phyloP scores from a whole-genome alignment of 225 moss, liverwort and hornwort species.

The Marchantia paleacea region DNA sequence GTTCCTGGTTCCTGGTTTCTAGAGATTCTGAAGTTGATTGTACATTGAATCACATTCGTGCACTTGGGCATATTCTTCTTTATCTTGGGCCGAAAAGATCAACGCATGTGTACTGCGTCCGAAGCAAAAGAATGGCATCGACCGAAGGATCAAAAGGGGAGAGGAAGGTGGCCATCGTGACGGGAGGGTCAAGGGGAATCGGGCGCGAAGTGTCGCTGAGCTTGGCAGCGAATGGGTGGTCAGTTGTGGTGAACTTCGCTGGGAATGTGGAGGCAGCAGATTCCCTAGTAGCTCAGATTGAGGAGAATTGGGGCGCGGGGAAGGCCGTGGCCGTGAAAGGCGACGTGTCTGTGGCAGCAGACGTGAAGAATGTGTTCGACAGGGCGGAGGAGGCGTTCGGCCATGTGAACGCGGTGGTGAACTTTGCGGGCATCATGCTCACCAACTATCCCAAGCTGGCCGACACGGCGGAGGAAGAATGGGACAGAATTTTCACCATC shows the following conservation, averaged over 20 bases:
- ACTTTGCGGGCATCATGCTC: constrained; percentile 35
- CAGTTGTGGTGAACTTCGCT: constrained; percentile 53
- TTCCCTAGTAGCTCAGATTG: constrained; percentile 34
- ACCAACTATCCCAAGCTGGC: constrained; percentile 21
- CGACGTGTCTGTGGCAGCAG: constrained; percentile 40
- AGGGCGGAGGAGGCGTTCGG: constrained; percentile 45
- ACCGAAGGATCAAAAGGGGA: background rate
- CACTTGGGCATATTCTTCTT: no score
- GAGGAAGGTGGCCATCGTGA: constrained; percentile 67
- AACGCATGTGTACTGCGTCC: no score
- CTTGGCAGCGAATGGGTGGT: constrained; percentile 53
- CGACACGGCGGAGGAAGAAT: constrained; percentile 50
- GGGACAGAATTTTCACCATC: constrained; percentile 39
- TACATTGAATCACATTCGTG: no score
- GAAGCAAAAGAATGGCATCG: no score
- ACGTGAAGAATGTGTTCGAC: constrained; percentile 55
- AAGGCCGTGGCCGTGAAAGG: constrained; percentile 46
- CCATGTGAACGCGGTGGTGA: constrained; percentile 49
- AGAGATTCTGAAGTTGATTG: no score
- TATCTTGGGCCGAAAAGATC: no score
- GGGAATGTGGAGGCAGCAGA: constrained; percentile 54
- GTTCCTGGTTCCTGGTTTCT: no score
- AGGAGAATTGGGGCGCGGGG: constrained; percentile 26
- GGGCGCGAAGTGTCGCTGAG: constrained; percentile 45
- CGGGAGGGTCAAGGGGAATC: constrained; percentile 71